A percentile compares a stretch with the other conserved stretches of the same genome.
phyloP scores from a whole-genome alignment of 2,329 filamentous ascomycete genomes.

The Paecilomyces dactylethromorphus region DNA sequence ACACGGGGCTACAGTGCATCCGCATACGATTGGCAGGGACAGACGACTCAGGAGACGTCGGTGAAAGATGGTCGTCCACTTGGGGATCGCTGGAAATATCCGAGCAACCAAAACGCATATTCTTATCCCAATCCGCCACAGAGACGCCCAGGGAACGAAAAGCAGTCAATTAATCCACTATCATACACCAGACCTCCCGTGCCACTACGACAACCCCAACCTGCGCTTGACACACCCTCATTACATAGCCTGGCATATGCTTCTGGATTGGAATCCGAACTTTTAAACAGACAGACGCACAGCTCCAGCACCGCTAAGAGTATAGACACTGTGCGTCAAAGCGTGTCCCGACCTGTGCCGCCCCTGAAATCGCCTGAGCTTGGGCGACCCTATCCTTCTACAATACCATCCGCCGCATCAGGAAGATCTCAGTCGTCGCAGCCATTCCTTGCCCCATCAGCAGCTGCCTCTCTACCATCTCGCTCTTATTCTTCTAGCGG shows the following conservation, averaged over 20 bases:
- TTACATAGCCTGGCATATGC: conserved; percentile 16
- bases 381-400: not conserved
- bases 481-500: not conserved
- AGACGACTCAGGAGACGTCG: not conserved
- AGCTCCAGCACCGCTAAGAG: conserved; percentile 4
- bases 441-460: not conserved
- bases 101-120: not conserved
- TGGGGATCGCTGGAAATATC: not conserved
- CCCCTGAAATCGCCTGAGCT: not conserved
- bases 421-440: not conserved
- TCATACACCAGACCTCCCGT: not conserved
- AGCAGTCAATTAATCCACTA: not conserved
- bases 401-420: not conserved
- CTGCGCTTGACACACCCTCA: conserved; percentile 7
- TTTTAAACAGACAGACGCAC: conserved; percentile 4
- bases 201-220: not conserved
- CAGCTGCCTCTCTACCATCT: not conserved
- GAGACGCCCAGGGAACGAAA: not conserved
- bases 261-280: conserved; percentile 12
- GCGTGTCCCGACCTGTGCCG: not conserved
- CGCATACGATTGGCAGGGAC: not conserved
- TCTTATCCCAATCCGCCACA: not conserved
- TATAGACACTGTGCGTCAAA: not conserved
- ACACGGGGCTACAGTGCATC: not conserved
- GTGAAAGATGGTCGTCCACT: not conserved